Conservation (phyloP, 192 early-diverging fungal genomes). For the Helicostylum pulchrum region DNA sequence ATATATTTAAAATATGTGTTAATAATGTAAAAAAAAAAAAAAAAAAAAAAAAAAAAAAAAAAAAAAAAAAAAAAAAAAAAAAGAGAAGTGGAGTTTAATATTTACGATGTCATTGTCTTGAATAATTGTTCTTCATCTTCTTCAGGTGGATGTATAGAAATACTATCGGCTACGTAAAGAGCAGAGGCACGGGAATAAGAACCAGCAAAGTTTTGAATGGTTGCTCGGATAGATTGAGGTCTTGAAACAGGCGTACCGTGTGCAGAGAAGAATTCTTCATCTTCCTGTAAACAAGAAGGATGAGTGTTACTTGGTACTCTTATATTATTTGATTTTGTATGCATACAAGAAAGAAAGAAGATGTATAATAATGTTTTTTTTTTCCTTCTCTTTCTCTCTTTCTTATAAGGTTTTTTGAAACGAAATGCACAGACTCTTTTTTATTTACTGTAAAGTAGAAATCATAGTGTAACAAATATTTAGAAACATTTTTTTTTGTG, state of each 20-base stretch:
- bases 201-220: constrained; percentile 21
- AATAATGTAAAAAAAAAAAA: neutral
- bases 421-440: too few species aligned
- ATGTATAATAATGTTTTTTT: too few species aligned
- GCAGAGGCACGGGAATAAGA: constrained; percentile 30
- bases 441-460: too few species aligned
- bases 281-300: constrained; percentile 2
- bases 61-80: neutral
- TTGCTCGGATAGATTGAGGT: constrained; percentile 16
- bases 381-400: too few species aligned
- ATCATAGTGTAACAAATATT: too few species aligned
- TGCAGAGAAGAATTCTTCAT: constrained; percentile 11
- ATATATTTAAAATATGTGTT: too few species aligned
- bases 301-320: neutral
- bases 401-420: too few species aligned
- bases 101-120: neutral
- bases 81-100: neutral
- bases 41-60: neutral
- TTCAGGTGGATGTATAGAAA: constrained; percentile 5
- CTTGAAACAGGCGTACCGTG: constrained; percentile 2
- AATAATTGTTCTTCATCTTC: constrained; percentile 8
- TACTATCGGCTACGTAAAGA: constrained; percentile 26
- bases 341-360: too few species aligned
- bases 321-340: neutral
- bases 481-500: too few species aligned